phyloP scores from a whole-genome alignment of 805 yeast species.

The Komagataella kurtzmanii region DNA sequence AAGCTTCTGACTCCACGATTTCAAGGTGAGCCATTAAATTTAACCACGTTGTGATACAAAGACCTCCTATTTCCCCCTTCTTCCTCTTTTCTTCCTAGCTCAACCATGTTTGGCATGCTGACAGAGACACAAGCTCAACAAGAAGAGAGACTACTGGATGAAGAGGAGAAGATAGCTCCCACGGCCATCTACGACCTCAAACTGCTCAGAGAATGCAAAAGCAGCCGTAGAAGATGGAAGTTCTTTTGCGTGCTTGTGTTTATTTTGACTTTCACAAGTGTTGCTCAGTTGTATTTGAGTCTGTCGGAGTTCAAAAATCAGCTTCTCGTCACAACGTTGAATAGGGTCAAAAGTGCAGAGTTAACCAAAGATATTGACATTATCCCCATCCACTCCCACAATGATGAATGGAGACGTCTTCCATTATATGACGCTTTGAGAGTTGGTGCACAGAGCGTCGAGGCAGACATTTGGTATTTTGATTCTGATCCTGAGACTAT shows the following conservation, averaged over 20 bases:
- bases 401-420: constrained; percentile 49
- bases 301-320: not conserved
- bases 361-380: constrained; percentile 12
- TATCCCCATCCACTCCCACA: constrained; percentile 46
- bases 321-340: not conserved
- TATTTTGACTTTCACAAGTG: not conserved
- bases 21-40: not conserved
- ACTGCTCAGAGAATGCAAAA: not conserved
- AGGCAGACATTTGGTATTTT: constrained; percentile 52
- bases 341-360: not conserved
- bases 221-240: not conserved
- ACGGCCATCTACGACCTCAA: not conserved
- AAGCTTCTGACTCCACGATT: not conserved
- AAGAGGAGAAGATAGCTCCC: not conserved
- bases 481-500: constrained; percentile 15
- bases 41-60: not conserved
- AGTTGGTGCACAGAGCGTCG: constrained; percentile 42
- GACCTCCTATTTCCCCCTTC: too few species aligned
- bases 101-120: not conserved
- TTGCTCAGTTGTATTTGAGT: not conserved
- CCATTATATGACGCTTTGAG: constrained; percentile 46
- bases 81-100: not conserved
- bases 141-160: not conserved
- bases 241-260: not conserved
- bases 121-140: not conserved